These are phyloP conservation scores for Phellopilus nigrolimitatus DNA, from an alignment of 1,284 basidiomycete species.

Conservation along the genomic window DNA sequence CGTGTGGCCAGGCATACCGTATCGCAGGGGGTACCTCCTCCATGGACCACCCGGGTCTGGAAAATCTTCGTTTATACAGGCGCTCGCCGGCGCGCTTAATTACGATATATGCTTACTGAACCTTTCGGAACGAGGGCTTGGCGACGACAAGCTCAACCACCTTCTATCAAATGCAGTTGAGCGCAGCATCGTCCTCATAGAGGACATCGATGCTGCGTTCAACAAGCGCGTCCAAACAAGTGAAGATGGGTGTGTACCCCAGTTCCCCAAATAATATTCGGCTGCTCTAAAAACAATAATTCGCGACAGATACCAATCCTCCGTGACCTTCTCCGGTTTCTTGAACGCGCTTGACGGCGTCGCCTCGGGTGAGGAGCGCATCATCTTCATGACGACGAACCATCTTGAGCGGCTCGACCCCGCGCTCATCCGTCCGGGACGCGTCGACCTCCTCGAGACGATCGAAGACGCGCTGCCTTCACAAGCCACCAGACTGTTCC, in stretches of 20 bases:
- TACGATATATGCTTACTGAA: constrained; percentile 98
- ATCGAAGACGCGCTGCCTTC: constrained; percentile 84
- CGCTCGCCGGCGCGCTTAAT: constrained; percentile 85
- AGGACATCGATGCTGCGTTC: constrained; percentile 99
- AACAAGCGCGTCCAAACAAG: constrained; percentile 84
- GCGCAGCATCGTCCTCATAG: constrained; percentile 88
- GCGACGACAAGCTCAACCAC: constrained; percentile 96
- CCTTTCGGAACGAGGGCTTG: constrained; percentile 92
- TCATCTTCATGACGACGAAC: constrained; percentile 99
- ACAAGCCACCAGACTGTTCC: constrained; percentile 80
- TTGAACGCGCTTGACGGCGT: constrained; percentile 98
- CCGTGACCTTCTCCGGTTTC: constrained; percentile 96
- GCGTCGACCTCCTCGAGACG: constrained; percentile 84
- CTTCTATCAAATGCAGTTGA: constrained; percentile 92
- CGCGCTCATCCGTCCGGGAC: constrained; percentile 91
- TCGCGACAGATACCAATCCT: constrained; percentile 77
- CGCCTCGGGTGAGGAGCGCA: constrained; percentile 93
- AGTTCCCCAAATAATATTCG: not conserved
- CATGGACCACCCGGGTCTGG: constrained; percentile 97
- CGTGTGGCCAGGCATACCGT: constrained; percentile 90
- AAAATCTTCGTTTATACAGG: constrained; percentile 98
- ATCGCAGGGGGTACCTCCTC: constrained; percentile 91
- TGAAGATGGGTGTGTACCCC: constrained; percentile 72
- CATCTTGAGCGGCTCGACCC: constrained; percentile 82
- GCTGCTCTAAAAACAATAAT: constrained; percentile 19